A percentile compares a stretch with the other conserved stretches of the same genome.
phyloP scores from a whole-genome alignment of 495 filamentous ascomycete genomes.

The Xylaria intraflava region DNA sequence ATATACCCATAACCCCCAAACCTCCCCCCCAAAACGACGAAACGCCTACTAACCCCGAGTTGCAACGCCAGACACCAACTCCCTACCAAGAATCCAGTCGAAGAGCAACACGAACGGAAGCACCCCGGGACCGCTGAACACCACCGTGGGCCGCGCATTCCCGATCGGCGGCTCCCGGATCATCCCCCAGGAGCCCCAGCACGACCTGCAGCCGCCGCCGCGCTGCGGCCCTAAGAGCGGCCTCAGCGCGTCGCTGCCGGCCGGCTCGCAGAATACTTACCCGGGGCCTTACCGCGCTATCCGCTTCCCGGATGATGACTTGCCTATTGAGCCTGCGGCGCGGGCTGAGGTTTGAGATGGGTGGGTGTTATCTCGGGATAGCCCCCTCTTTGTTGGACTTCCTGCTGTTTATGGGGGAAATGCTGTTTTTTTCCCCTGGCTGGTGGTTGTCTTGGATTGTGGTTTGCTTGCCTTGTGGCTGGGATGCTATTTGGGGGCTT shows the following conservation, averaged over 20 bases:
- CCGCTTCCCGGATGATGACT: constrained; percentile 39
- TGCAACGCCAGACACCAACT: neutral
- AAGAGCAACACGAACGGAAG: constrained; percentile 19
- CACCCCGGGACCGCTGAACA: constrained; percentile 20
- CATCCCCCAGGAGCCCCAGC: constrained; percentile 9
- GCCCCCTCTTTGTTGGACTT: too few species aligned
- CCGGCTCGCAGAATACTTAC: too few species aligned
- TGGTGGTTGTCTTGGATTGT: too few species aligned
- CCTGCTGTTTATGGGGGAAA: too few species aligned
- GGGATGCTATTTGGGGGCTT: too few species aligned
- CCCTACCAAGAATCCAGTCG: constrained; percentile 36
- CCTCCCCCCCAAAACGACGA: neutral
- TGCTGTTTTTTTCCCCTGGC: too few species aligned
- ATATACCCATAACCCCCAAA: too few species aligned
- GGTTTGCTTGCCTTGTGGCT: too few species aligned
- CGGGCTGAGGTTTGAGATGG: neutral
- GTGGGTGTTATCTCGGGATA: too few species aligned
- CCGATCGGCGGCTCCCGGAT: constrained; percentile 48
- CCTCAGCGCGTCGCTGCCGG: too few species aligned
- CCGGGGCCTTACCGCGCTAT: constrained; percentile 31
- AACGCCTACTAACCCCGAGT: neutral
- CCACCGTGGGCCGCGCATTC: constrained; percentile 38
- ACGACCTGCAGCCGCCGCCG: neutral
- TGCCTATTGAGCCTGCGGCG: neutral
- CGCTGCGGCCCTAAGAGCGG: too few species aligned